These are phyloP conservation scores for Saccharomycopsis fibuligera DNA, from an alignment of 805 yeast species.

Conservation along the genomic window DNA sequence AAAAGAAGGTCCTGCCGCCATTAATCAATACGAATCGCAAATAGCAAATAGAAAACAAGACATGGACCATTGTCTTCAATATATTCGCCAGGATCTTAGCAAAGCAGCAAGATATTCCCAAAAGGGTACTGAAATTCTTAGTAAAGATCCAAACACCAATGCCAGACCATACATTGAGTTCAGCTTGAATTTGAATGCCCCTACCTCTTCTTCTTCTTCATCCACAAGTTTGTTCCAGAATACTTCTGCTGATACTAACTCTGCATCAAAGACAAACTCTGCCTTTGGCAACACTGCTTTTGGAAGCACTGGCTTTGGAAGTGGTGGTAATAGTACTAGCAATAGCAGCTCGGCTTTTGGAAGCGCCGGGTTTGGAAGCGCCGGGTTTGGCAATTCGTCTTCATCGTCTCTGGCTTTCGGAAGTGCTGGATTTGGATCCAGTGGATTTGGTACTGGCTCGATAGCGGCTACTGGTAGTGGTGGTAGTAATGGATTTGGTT, in stretches of 20 bases:
- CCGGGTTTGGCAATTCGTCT: background rate
- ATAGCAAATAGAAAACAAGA: background rate
- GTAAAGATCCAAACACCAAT: background rate
- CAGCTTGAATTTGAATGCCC: background rate
- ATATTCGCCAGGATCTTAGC: background rate
- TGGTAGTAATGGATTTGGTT: background rate
- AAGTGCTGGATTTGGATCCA: background rate
- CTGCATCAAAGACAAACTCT: background rate
- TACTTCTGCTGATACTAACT: background rate
- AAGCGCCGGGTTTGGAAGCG: background rate
- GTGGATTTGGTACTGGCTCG: background rate
- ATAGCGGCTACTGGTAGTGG: background rate
- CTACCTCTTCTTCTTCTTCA: background rate
- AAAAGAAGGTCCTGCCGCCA: too few species aligned
- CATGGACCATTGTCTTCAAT: background rate
- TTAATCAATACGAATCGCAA: background rate
- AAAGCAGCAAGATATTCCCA: background rate
- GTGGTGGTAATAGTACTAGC: background rate
- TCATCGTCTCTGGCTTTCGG: background rate
- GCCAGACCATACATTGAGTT: background rate
- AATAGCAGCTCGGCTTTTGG: slow-evolving; percentile 20
- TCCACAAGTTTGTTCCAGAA: background rate
- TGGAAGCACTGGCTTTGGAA: background rate
- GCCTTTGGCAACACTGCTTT: background rate
- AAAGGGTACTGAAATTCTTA: background rate